Percentiles rank a stretch among this genome's conserved stretches.
Evolutionary conservation across 2,329 filamentous ascomycete species (phyloP).

Genomic region (Colletotrichum simmondsii): DNA sequence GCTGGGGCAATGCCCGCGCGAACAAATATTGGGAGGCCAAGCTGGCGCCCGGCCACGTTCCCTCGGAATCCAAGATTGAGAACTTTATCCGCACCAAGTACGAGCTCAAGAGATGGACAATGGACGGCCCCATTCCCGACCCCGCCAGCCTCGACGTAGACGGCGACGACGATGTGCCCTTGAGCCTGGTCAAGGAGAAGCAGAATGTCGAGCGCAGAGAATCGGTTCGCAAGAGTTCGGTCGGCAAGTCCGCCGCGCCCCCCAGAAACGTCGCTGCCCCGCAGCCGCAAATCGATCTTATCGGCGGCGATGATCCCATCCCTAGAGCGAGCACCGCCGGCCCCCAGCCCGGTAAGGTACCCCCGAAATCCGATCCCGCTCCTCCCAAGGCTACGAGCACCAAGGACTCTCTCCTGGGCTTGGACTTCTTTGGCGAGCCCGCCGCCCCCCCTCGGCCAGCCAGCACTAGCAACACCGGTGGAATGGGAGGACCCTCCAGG

Average conservation of each 20-base stretch:
- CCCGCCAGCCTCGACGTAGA: constrained; percentile 87
- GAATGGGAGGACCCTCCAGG: constrained; percentile 74
- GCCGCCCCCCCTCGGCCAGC: constrained; percentile 82
- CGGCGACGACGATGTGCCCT: constrained; percentile 83
- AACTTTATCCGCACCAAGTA: constrained; percentile 99
- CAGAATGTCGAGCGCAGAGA: constrained; percentile 70
- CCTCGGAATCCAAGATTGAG: constrained; percentile 97
- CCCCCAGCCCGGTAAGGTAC: constrained; percentile 66
- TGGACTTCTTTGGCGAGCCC: constrained; percentile 89
- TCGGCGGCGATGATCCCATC: constrained; percentile 75
- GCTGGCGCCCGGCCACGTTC: constrained; percentile 87
- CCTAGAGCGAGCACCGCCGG: constrained; percentile 80
- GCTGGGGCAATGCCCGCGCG: constrained; percentile 94
- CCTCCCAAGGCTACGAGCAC: constrained; percentile 76
- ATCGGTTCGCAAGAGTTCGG: constrained; percentile 69
- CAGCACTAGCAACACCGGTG: constrained; percentile 77
- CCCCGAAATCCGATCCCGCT: constrained; percentile 71
- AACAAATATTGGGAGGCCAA: constrained; percentile 99
- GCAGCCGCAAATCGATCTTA: constrained; percentile 77
- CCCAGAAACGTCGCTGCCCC: constrained; percentile 37
- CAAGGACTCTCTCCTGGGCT: constrained; percentile 89
- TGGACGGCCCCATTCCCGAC: constrained; percentile 95
- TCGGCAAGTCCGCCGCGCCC: constrained; percentile 54
- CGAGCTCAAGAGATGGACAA: constrained; percentile 98
- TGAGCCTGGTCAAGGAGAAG: constrained; percentile 74